A percentile compares a stretch with the other conserved stretches of the same genome.
These are phyloP conservation scores for Trichocladium uniseriatum DNA, from an alignment of 495 filamentous ascomycete species.

Conservation along the genomic window DNA sequence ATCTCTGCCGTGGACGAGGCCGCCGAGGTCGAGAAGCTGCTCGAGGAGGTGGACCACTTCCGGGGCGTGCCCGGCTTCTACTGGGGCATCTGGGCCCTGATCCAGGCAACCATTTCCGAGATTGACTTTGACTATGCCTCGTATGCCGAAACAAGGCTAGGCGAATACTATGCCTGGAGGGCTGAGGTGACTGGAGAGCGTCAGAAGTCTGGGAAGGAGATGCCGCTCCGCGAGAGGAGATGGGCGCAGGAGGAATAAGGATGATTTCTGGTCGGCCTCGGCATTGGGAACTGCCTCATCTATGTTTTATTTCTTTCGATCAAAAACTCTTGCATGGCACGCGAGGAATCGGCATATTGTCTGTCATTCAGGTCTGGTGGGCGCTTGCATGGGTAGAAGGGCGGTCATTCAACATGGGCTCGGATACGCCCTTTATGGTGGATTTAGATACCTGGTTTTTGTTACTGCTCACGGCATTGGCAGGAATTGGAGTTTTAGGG, in stretches of 20 bases:
- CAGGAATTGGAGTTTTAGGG: constrained; percentile 5
- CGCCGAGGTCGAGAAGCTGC: constrained; percentile 50
- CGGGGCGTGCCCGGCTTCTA: constrained; percentile 81
- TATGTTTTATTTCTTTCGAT: not conserved
- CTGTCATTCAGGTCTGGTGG: not conserved
- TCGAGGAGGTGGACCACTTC: constrained; percentile 75
- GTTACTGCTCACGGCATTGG: not conserved
- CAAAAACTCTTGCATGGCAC: too few relatives aligned
- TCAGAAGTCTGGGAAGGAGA: constrained; percentile 46
- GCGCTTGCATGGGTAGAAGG: constrained; percentile 14
- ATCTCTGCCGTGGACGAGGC: constrained; percentile 41
- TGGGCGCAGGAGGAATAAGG: constrained; percentile 61
- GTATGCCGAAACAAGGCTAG: constrained; percentile 79
- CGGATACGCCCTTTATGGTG: constrained; percentile 6
- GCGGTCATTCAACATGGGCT: constrained; percentile 24
- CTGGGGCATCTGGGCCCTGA: constrained; percentile 93
- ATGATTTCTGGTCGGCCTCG: too few relatives aligned
- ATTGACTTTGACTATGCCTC: constrained; percentile 96
- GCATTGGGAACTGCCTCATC: too few relatives aligned
- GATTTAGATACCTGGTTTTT: constrained; percentile 2
- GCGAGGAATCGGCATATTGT: not conserved
- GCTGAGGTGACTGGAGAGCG: constrained; percentile 56
- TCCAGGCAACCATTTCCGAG: constrained; percentile 88
- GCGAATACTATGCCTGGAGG: constrained; percentile 96
- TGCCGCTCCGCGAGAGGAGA: constrained; percentile 66